These are phyloP conservation scores for Sanghuangporus sanghuang DNA, from an alignment of 1,284 basidiomycete genomes.

Conservation along the genomic window DNA sequence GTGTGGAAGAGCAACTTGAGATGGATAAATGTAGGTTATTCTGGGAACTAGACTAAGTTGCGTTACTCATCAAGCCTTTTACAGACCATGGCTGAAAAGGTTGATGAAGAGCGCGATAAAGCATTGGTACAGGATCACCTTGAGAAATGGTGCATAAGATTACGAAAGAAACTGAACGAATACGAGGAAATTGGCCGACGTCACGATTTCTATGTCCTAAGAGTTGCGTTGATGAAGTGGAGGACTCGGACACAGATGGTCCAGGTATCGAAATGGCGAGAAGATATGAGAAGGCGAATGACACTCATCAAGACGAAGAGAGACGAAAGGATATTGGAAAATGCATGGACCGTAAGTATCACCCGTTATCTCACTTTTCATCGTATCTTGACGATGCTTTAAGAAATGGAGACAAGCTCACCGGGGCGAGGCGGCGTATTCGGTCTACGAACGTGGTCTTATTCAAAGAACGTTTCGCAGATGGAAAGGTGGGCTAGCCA, in stretches of 20 bases:
- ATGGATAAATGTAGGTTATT: conserved; percentile 61
- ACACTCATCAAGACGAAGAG: conserved; percentile 14
- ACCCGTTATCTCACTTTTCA: not conserved
- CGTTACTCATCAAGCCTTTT: not conserved
- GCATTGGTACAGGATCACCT: conserved; percentile 18
- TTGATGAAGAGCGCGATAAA: conserved; percentile 22
- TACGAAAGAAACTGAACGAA: not conserved
- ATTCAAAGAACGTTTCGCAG: not conserved
- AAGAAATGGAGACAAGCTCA: conserved; percentile 12
- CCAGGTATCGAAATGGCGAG: conserved; percentile 14
- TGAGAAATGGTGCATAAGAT: conserved; percentile 14
- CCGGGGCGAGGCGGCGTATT: conserved; percentile 1
- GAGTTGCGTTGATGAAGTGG: conserved; percentile 13
- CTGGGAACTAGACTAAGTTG: not conserved
- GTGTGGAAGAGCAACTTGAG: conserved; percentile 63
- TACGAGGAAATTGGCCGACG: conserved; percentile 2
- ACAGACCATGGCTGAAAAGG: conserved; percentile 19
- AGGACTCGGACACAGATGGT: conserved; percentile 3
- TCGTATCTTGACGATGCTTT: not conserved
- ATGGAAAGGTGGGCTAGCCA: conserved; percentile 4
- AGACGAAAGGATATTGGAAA: conserved; percentile 14
- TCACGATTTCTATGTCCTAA: conserved; percentile 8
- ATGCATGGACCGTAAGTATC: conserved; percentile 19
- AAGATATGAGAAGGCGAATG: conserved; percentile 20
- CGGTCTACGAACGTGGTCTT: conserved; percentile 3